Conservation (phyloP, 768 basidiomycete species). For the Tephrocybe sp. region DNA sequence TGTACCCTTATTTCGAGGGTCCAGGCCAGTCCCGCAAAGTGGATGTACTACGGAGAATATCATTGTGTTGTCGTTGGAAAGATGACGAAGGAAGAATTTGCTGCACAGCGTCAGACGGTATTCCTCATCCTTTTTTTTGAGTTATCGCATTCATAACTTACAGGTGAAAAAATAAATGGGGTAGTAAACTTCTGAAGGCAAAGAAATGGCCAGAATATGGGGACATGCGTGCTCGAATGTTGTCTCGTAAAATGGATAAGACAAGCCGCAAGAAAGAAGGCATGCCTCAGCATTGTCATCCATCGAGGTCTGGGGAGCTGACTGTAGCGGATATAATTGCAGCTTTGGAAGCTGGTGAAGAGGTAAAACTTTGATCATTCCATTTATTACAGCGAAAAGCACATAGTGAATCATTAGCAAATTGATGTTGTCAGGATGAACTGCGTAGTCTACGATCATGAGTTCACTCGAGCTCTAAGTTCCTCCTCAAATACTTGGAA, state of each 20-base stretch:
- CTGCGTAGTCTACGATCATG: slow-evolving; percentile 6
- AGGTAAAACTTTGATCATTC: not conserved
- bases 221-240: slow-evolving; percentile 25
- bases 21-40: not conserved
- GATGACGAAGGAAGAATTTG: not conserved
- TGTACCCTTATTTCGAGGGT: slow-evolving; percentile 21
- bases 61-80: not conserved
- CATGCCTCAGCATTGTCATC: too few species aligned
- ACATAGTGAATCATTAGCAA: too few species aligned
- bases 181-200: slow-evolving; percentile 6
- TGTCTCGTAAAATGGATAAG: slow-evolving; percentile 20
- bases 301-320: too few species aligned
- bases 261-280: too few species aligned
- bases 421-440: slow-evolving; percentile 8
- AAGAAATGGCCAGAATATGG: slow-evolving; percentile 18
- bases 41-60: too few species aligned
- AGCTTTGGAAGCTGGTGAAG: slow-evolving; percentile 8
- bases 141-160: not conserved
- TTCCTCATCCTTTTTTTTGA: too few species aligned
- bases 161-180: slow-evolving; percentile 22
- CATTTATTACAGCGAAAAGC: not conserved
- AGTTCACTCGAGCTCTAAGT: not conserved
- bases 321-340: slow-evolving; percentile 8
- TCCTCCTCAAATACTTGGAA: not conserved
- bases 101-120: not conserved